Base-by-base conservation (phyloP, 805 yeast genomes). In the Candida yuanshanica region DNA sequence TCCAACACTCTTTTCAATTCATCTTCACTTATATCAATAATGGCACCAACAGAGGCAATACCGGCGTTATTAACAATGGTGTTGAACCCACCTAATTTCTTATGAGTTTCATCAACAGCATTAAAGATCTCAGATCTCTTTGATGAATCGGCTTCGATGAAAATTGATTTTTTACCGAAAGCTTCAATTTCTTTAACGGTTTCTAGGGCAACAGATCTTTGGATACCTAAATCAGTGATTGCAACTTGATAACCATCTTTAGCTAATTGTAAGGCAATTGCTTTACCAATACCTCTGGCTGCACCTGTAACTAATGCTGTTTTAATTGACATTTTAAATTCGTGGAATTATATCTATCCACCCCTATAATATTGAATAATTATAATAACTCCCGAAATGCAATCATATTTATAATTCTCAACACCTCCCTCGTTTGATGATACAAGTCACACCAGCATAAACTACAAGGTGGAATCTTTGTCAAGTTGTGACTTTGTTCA, bases 201-300 rank as follows among this genome's bases (percentile, higher is more conserved):
- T 17, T 46, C 50, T 24, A 41, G 23, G 2, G 64, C 64, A 13
- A 39, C 42, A 0, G 38, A 41, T 27, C 43, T 46, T 44, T 60
- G 62, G 7, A 18, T 12, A 11, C 57, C 46, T 25, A 59, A 35
- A 43, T 58, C 60, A 2, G 59, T 52, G 39, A 58, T 52, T 13
- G 60, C 61, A 18, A 58, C 53, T 33, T 55, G 47, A 60, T 86
- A 80, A 2, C 95, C 95, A 48, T 73, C 77, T 39, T 68, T 62
- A 13, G 95, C 96, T 56, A 89, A 71, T 63, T 88, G 95, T 22
- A 67, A 55, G 5, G 95, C 81, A 57, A 75, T 88, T 56, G 86
- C 90, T 56, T 81, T 83, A 35, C 96, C 96, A 54, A 89, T 80
- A 9, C 96, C 96, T 53, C 87, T 93, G 14, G 95, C 82, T 10